phyloP scores from a whole-genome alignment of 768 basidiomycete species.

The Suillus sp. region DNA sequence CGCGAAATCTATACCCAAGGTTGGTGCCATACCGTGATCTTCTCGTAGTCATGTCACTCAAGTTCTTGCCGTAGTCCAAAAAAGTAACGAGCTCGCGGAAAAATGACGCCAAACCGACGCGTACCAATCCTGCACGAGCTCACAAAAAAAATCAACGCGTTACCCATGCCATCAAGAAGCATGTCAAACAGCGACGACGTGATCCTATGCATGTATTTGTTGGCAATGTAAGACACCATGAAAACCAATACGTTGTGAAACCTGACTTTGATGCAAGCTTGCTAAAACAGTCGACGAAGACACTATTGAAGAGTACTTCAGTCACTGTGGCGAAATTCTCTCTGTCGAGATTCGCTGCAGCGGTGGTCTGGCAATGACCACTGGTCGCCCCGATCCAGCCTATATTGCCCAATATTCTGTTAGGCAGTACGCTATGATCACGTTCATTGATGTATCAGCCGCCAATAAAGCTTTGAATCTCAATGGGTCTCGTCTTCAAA shows the following conservation, averaged over 20 bases:
- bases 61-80: constrained; percentile 4
- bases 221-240: constrained; percentile 54
- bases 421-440: constrained; percentile 54
- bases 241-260: neutral
- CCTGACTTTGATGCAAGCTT: constrained; percentile 5
- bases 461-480: constrained; percentile 45
- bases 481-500: constrained; percentile 40
- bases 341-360: constrained; percentile 32
- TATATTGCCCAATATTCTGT: constrained; percentile 41
- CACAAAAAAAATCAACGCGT: constrained; percentile 11
- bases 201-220: constrained; percentile 45
- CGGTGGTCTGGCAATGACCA: constrained; percentile 33
- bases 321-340: constrained; percentile 26
- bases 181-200: neutral
- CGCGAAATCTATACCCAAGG: constrained; percentile 5
- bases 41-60: neutral
- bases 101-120: constrained; percentile 9
- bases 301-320: constrained; percentile 25
- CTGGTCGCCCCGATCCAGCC: constrained; percentile 24
- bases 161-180: constrained; percentile 31
- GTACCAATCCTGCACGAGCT: neutral
- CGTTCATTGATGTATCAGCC: constrained; percentile 41
- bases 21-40: neutral
- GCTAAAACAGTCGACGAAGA: constrained; percentile 23
- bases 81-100: constrained; percentile 8